Percentiles rank a stretch among this genome's conserved stretches.
phyloP scores from a whole-genome alignment of 2,329 filamentous ascomycete species.

The Talaromyces funiculosus region DNA sequence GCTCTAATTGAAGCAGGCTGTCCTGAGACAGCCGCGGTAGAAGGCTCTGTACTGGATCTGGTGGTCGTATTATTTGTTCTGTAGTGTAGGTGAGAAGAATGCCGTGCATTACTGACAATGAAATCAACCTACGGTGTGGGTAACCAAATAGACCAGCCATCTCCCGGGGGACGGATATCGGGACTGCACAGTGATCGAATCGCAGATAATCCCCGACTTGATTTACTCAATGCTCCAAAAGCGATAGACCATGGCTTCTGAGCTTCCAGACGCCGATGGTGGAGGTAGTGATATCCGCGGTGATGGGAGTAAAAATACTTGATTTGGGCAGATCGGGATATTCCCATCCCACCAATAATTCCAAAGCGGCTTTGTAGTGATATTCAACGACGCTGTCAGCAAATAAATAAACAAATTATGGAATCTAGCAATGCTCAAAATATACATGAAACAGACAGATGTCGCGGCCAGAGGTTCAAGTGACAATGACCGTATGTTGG shows the following conservation, averaged over 20 bases:
- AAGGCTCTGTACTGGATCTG: neutral
- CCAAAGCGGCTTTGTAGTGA: neutral
- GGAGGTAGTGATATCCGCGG: neutral
- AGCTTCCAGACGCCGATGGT: neutral
- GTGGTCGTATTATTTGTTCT: neutral
- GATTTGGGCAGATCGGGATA: neutral
- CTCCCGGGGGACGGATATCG: neutral
- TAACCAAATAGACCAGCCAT: neutral
- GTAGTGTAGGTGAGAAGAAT: neutral
- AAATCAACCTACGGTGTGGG: neutral
- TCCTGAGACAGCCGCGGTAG: neutral
- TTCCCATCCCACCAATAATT: neutral
- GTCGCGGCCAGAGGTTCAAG: neutral
- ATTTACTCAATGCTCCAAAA: neutral
- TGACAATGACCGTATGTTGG: neutral
- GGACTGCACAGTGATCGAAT: neutral
- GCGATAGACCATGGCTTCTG: neutral
- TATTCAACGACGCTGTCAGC: neutral
- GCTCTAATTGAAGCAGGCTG: conserved; percentile 6
- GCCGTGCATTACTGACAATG: neutral
- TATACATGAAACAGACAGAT: neutral
- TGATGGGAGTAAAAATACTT: neutral
- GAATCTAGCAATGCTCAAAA: neutral
- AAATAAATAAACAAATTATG: neutral
- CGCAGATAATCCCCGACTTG: neutral